Conservation (phyloP, 2,329 filamentous ascomycete species). For the Myriosclerotinia scirpicola region DNA sequence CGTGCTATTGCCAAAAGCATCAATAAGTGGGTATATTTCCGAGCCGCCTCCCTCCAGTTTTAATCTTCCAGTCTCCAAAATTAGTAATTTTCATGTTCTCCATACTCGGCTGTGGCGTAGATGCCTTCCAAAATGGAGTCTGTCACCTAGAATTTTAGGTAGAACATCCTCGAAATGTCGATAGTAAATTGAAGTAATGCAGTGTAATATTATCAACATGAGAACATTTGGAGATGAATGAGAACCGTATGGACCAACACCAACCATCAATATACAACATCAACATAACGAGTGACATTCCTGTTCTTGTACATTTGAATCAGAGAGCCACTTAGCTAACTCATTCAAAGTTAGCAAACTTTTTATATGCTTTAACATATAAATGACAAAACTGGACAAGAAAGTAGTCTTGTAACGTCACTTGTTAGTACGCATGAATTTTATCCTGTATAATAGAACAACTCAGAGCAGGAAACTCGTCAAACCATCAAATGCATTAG, state of each 20-base stretch:
- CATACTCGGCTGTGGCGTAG: not conserved
- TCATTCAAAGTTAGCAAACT: not conserved
- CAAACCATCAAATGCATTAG: slow-evolving; percentile 13
- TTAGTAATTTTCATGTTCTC: not conserved
- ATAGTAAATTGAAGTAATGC: not conserved
- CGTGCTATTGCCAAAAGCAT: not conserved
- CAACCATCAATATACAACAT: not conserved
- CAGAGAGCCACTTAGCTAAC: not conserved
- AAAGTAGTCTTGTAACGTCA: not conserved
- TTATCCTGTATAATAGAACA: not conserved
- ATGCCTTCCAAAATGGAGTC: not conserved
- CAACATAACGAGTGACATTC: not conserved
- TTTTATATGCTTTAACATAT: not conserved
- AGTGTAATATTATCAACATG: not conserved
- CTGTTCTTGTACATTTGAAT: no score
- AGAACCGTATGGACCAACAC: not conserved
- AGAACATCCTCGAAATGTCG: not conserved
- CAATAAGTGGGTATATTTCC: not conserved
- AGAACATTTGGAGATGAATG: not conserved
- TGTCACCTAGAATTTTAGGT: slow-evolving; percentile 3
- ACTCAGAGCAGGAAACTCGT: not conserved
- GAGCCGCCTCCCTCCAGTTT: not conserved
- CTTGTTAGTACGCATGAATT: not conserved
- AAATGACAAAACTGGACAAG: not conserved
- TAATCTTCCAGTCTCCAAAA: not conserved